phyloP scores from a whole-genome alignment of 2,329 filamentous ascomycete species.

The Pseudogymnoascus destructans region DNA sequence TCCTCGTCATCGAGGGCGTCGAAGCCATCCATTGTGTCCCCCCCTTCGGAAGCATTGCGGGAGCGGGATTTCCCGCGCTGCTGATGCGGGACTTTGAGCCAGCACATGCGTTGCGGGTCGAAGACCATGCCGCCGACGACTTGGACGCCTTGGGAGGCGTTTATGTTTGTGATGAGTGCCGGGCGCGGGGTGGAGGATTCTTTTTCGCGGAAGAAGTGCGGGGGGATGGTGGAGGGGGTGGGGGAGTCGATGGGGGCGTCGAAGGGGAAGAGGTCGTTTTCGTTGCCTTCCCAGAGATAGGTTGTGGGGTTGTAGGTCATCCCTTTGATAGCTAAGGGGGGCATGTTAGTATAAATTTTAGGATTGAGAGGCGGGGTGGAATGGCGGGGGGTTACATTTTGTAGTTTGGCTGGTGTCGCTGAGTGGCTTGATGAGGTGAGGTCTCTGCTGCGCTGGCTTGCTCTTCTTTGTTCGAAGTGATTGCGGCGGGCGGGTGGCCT shows the following conservation, averaged over 20 bases:
- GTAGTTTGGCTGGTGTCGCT: conserved; percentile 57
- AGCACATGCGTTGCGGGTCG: conserved; percentile 93
- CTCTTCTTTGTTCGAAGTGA: conserved; percentile 42
- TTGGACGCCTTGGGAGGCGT: conserved; percentile 71
- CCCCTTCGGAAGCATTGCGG: conserved; percentile 29
- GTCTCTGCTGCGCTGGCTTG: conserved; percentile 51
- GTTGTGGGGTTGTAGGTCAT: conserved; percentile 90
- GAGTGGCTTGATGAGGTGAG: conserved; percentile 80
- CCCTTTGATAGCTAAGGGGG: conserved; percentile 60
- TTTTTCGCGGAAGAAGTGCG: conserved; percentile 37
- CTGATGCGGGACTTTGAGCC: conserved; percentile 62
- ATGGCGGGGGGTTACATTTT: conserved; percentile 51
- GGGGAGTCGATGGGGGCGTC: conserved; percentile 48
- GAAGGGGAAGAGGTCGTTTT: conserved; percentile 70
- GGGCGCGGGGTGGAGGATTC: conserved; percentile 48
- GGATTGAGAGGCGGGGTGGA: not conserved
- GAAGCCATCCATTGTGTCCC: conserved; percentile 49
- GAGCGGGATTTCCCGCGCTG: conserved; percentile 2
- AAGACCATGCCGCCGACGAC: conserved; percentile 98
- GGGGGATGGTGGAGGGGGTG: conserved; percentile 34
- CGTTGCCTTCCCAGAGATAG: conserved; percentile 92
- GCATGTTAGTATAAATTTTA: conserved; percentile 23
- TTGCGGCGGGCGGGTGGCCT: conserved; percentile 28
- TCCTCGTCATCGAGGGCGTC: conserved; percentile 63
- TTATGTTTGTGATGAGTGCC: conserved; percentile 85